Evolutionary conservation across 768 basidiomycete species (phyloP), one percentile per base, ranked within the genome.

Genomic region (Tephrocybe sp.): DNA sequence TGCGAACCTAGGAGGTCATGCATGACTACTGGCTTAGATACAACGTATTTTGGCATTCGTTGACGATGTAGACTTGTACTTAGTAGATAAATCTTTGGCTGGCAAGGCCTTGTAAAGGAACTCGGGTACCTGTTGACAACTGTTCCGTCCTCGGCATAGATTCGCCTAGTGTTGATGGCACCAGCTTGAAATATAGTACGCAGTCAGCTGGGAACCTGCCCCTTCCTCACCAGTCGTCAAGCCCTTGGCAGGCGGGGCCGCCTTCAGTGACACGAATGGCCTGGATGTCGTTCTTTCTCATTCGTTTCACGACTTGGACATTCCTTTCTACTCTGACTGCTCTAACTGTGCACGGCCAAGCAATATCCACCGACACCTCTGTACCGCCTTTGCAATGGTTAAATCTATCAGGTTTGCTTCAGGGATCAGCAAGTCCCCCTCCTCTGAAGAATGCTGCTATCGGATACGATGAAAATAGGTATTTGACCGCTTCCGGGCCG

Each of bases 341-440:
- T 59, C 54, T 47, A 45, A 25, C 59, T 44, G 58, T 60, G 58
- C 49, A 55, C 49, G 71, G 79, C 44, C 80, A 80, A 59, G 65
- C 71, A 44, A 76, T 82, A 45, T 77, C 83, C 13, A 81, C 78
- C 1, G 65, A 57, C 54, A 77, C 74, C 30, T 71, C 82, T 4
- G 69, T 84, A 6, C 84, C 85, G 21, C 84, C 84, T 32, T 70
- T 87, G 4, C 84, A 88, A 66, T 87, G 84, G 89, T 79, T 92
- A 63, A 87, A 89, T 64, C 69, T 91, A 57, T 78, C 85, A 4
- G 53, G 56, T 55, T 69, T 82, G 44, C 69, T 87, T 35, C 68
- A 66, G 25, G 86, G 87, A 26, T 63, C 84, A 1, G 47, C 78
- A 4, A 65, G 71, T 1, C 80, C 86, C 6, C 83, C 84, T 6